These are phyloP conservation scores for Aureobasidium sp. DNA, from an alignment of 2,329 filamentous ascomycete species.

Conservation along the genomic window DNA sequence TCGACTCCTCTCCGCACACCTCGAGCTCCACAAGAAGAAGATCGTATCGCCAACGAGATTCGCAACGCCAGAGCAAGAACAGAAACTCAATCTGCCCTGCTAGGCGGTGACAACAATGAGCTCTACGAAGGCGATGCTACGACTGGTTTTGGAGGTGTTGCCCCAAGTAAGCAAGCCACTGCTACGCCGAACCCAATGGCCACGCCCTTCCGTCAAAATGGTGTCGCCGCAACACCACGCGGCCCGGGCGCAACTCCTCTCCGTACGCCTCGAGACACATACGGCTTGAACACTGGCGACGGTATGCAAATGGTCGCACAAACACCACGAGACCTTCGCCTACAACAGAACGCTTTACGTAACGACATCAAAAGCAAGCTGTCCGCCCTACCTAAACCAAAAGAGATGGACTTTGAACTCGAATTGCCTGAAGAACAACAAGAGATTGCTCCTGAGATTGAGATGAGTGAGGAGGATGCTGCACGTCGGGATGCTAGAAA, in stretches of 20 bases:
- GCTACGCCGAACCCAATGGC: constrained; percentile 95
- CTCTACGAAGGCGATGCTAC: constrained; percentile 74
- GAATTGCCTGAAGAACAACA: constrained; percentile 78
- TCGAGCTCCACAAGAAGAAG: constrained; percentile 82
- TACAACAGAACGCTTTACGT: constrained; percentile 62
- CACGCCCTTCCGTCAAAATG: constrained; percentile 67
- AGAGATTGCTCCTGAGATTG: constrained; percentile 47
- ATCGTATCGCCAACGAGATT: constrained; percentile 94
- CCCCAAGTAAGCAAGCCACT: constrained; percentile 70
- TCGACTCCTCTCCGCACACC: constrained; percentile 88
- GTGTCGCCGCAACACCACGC: constrained; percentile 53
- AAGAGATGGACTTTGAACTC: constrained; percentile 89
- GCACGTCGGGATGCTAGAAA: constrained; percentile 71
- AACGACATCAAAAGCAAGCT: constrained; percentile 65
- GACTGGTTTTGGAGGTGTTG: constrained; percentile 80
- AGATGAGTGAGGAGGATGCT: constrained; percentile 57
- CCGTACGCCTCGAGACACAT: constrained; percentile 80
- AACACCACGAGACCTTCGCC: constrained; percentile 69
- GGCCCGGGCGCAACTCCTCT: constrained; percentile 72
- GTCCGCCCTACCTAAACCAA: constrained; percentile 82
- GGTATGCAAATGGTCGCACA: constrained; percentile 61
- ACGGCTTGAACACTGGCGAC: constrained; percentile 71
- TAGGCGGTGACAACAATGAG: constrained; percentile 90
- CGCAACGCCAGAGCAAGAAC: constrained; percentile 87
- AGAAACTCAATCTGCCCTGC: constrained; percentile 84